Percentiles rank a stretch among this genome's conserved stretches.
Evolutionary conservation across 345 rosid genomes (phyloP).

Genomic region (Cardamine resedifolia): DNA sequence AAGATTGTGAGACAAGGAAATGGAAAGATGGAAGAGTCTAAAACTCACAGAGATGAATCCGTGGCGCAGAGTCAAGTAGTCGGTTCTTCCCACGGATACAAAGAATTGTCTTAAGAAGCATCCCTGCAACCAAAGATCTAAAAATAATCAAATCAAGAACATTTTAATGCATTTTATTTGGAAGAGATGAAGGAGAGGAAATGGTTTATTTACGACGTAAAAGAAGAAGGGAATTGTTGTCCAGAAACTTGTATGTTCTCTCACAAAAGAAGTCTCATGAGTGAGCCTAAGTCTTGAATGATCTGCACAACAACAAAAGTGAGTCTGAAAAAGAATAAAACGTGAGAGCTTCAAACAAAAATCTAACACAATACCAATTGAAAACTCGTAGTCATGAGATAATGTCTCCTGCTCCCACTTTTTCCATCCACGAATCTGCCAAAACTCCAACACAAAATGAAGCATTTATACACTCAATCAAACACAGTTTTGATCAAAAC

Average conservation of each 20-base stretch:
- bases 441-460: slow-evolving; percentile 1
- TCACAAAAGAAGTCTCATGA: slow-evolving; percentile 87
- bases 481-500: neutral
- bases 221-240: slow-evolving; percentile 72
- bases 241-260: slow-evolving; percentile 80
- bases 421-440: slow-evolving; percentile 90
- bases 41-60: slow-evolving; percentile 82
- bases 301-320: slow-evolving; percentile 45
- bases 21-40: neutral
- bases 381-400: slow-evolving; percentile 74
- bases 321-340: neutral
- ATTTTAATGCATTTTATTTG: neutral
- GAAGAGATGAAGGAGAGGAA: neutral
- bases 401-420: slow-evolving; percentile 85
- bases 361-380: slow-evolving; percentile 54
- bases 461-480: neutral
- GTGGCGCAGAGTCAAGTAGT: slow-evolving; percentile 84
- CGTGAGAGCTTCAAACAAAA: neutral
- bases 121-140: slow-evolving; percentile 53
- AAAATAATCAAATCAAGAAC: slow-evolving; percentile 1
- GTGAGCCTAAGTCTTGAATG: slow-evolving; percentile 86
- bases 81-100: slow-evolving; percentile 73
- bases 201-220: slow-evolving; percentile 57
- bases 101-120: slow-evolving; percentile 90
- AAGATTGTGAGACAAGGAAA: neutral